Evolutionary conservation across 306 rosid genomes (phyloP), one percentile per base, ranked within the genome.

Genomic region (Glycine tomentella): DNA sequence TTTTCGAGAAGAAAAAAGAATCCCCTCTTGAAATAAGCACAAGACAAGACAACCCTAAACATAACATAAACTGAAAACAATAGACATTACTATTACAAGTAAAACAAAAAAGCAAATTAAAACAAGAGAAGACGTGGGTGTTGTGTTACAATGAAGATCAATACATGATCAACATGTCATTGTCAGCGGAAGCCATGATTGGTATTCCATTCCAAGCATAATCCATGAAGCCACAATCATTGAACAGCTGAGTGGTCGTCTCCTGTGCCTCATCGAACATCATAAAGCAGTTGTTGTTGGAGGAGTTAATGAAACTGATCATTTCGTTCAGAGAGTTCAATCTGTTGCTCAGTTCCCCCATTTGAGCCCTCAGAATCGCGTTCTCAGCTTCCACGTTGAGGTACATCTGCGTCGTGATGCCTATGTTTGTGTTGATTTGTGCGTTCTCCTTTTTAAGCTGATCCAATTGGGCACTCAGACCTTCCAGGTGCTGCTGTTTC

Each of bases 401-500:
- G 52, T 53, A 88, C 49, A 83, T 76, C 84, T 88, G 92, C 42
- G 86, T 71, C 16, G 94, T 89, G 48, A 84, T 45, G 7, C 85
- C 88, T 8, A 89, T 58, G 81, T 81, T 87, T 3, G 69, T 59
- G 48, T 74, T 58, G 82, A 92, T 92, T 14, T 90, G 81, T 20
- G 74, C 79, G 75, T 91, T 95, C 50, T 91, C 97, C 42, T 86
- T 86, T 57, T 46, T 84, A 13, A 92, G 89, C 66, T 85, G 79
- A 56, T 77, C 85, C 13, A 50, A 78, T 68, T 91, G 89, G 0
- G 64, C 61, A 36, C 82, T 75, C 16, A 94, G 81, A 58, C 85
- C 91, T 15, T 92, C 97, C 55, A 91, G 61, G 46, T 88, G 93
- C 50, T 91, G 88, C 77, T 92, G 97, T 33, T 95, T 95, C 69